These are phyloP conservation scores for Pseudevernia furfuracea DNA, from an alignment of 495 filamentous ascomycete species.

Conservation along the genomic window DNA sequence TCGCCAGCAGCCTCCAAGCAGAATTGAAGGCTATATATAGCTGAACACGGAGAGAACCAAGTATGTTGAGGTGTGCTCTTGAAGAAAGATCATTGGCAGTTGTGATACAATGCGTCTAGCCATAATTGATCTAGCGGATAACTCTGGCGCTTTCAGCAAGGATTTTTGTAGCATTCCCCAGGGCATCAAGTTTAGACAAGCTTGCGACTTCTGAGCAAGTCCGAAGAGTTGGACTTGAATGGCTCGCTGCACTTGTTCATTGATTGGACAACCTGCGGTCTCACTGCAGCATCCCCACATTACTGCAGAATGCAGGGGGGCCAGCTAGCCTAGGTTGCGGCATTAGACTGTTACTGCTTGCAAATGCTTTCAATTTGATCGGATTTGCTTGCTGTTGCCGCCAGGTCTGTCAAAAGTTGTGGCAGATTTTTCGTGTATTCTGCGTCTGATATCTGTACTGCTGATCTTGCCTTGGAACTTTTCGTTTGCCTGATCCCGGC, in stretches of 20 bases:
- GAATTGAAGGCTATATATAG: constrained; percentile 14
- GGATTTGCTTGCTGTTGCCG: constrained; percentile 2
- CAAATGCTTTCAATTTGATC: background rate
- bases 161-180: background rate
- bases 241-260: background rate
- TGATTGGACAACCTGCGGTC: constrained; percentile 13
- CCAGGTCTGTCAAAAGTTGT: background rate
- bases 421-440: constrained; percentile 29
- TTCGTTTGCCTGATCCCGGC: constrained; percentile 36
- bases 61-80: constrained; percentile 11
- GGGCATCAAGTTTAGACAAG: constrained; percentile 1
- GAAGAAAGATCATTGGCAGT: constrained; percentile 12
- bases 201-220: constrained; percentile 11
- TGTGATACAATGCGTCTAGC: constrained; percentile 6
- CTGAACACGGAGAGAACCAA: constrained; percentile 8
- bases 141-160: constrained; percentile 14
- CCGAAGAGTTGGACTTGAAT: background rate
- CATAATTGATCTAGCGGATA: constrained; percentile 9
- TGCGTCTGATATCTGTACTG: constrained; percentile 65
- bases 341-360: constrained; percentile 2
- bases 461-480: constrained; percentile 77
- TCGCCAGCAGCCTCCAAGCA: constrained; percentile 5
- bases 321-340: constrained; percentile 7
- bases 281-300: constrained; percentile 22
- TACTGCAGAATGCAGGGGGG: constrained; percentile 23